Percentiles rank a stretch among this genome's conserved stretches.
Conservation (phyloP, 2,329 filamentous ascomycete species). For the Xylaria sp. region DNA sequence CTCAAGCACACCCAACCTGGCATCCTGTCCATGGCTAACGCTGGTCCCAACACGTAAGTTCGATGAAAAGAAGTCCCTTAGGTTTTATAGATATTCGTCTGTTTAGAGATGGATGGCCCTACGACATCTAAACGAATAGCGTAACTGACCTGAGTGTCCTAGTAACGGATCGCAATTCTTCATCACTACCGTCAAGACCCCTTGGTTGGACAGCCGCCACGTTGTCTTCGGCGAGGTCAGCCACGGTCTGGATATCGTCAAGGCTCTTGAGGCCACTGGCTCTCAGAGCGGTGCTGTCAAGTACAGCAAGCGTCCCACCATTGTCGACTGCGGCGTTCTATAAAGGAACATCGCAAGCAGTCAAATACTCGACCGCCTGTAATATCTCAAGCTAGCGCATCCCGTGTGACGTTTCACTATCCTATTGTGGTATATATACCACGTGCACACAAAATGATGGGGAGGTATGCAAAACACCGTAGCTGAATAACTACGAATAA, state of each 20-base stretch:
- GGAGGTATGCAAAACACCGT: slow-evolving; percentile 21
- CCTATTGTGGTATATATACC: slow-evolving; percentile 26
- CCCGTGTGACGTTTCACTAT: slow-evolving; percentile 31
- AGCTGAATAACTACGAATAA: slow-evolving; percentile 43
- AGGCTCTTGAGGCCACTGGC: slow-evolving; percentile 71
- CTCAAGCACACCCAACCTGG: slow-evolving; percentile 78
- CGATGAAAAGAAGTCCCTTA: not conserved
- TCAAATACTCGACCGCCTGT: slow-evolving; percentile 34
- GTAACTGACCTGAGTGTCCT: slow-evolving; percentile 44
- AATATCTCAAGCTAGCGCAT: slow-evolving; percentile 41
- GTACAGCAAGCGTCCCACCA: slow-evolving; percentile 68
- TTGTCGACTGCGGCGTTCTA: slow-evolving; percentile 63
- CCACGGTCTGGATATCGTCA: slow-evolving; percentile 62
- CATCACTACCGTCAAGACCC: slow-evolving; percentile 90
- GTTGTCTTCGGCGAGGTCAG: slow-evolving; percentile 85
- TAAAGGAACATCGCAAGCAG: slow-evolving; percentile 50
- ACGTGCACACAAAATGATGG: slow-evolving; percentile 32
- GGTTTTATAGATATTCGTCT: not conserved
- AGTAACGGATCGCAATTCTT: slow-evolving; percentile 99
- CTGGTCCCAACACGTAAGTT: slow-evolving; percentile 88
- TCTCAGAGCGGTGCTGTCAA: slow-evolving; percentile 65
- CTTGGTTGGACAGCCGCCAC: slow-evolving; percentile 85
- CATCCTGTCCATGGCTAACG: slow-evolving; percentile 95
- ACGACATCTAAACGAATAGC: not conserved
- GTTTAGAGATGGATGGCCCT: not conserved